Evolutionary conservation across 2,329 filamentous ascomycete genomes (phyloP), one percentile per base, ranked within the genome.

Genomic region (Pseudogymnoascus sp.): DNA sequence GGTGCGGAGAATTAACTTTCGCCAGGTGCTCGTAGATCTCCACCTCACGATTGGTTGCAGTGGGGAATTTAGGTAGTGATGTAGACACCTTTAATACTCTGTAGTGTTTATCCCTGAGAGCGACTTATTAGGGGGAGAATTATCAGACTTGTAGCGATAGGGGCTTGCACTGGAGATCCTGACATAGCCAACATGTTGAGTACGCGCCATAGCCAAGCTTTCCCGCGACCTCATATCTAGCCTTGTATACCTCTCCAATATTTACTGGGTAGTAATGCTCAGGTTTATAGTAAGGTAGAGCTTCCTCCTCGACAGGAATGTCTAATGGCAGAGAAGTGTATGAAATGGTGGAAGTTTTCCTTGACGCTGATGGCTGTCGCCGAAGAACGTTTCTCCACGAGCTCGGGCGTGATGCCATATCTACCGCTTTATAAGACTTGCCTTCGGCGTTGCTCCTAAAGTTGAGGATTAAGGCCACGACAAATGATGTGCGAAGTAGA

Each of bases 21-120:
- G 66, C 66, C 9, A 76, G 53, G 62, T 69, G 65, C 60, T 71
- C 66, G 62, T 75, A 74, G 47, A 73, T 68, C 13, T 68, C 62
- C 50, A 73, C 65, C 63, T 74, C 73, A 11, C 77, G 62, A 62
- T 68, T 19, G 50, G 4, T 53, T 17, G 35, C 35, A 3, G 13
- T 36, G 4, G 36, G 36, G 2, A 38, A 62, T 64, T 60, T 9
- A 59, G n/a, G 42, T 63, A 61, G 21, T 23, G 21, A 64, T 44
- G 64, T 60, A 50, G 33, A 62, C 53, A 59, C 53, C 62, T 61
- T 66, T 64, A 64, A 67, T 61, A 63, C 38, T 36, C 33, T 38
- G 15, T 38, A 38, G 15, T 67, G 3, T 62, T 68, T 68, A 62
- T 68, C 63, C 11, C 63, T 64, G 19, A 67, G 44, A 65, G 50